A percentile compares a stretch with the other conserved stretches of the same genome.
phyloP scores from a whole-genome alignment of 768 basidiomycete genomes.

The Lactarius vividus region DNA sequence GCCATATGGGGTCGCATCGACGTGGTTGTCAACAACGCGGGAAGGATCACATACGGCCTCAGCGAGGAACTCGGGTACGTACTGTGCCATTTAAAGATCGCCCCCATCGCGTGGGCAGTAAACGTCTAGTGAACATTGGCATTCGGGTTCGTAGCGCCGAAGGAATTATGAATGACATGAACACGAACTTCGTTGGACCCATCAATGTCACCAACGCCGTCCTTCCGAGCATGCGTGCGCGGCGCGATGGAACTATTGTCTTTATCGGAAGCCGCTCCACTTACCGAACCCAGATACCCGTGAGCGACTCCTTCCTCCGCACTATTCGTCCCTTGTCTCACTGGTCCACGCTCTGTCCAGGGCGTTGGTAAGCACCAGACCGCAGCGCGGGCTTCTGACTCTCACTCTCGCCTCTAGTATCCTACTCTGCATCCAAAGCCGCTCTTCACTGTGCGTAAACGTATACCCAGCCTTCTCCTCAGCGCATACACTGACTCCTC shows the following conservation, averaged over 20 bases:
- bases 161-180: constrained; percentile 12
- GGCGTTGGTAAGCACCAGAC: background rate
- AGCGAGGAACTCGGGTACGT: constrained; percentile 18
- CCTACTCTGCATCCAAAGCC: constrained; percentile 32
- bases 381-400: no score
- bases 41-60: constrained; percentile 1
- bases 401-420: constrained; percentile 10
- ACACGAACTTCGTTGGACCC: constrained; percentile 45
- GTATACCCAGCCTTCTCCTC: background rate
- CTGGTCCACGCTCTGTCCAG: background rate
- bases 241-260: constrained; percentile 37
- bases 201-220: constrained; percentile 46
- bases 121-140: background rate
- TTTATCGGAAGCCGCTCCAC: constrained; percentile 40
- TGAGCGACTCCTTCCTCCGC: background rate
- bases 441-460: constrained; percentile 28
- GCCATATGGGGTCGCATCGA: constrained; percentile 19
- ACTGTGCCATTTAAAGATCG: background rate
- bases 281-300: constrained; percentile 16
- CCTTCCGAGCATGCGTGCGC: constrained; percentile 42
- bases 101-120: background rate
- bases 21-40: constrained; percentile 24
- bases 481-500: background rate
- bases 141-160: background rate
- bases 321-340: background rate